Base-by-base conservation (phyloP, 345 rosid species). In the Cardamine occulta region DNA sequence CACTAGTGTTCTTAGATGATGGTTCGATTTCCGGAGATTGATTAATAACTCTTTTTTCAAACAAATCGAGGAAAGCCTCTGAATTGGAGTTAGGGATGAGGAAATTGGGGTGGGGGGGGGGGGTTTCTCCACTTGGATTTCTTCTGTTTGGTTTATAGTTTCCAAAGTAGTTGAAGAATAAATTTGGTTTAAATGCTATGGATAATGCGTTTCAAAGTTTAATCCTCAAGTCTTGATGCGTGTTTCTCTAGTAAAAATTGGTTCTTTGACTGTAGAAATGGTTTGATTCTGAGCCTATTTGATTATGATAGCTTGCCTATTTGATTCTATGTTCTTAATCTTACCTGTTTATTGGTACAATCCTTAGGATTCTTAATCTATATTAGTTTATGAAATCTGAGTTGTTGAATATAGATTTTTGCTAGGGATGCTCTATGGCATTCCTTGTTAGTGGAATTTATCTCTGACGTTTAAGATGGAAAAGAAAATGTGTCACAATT, bases 111-210 rank as follows among this genome's bases (percentile, higher is more conserved):
- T n/a, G n/a, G n/a, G n/a, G n/a, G n/a, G n/a, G n/a, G n/a, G n/a
- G 14, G 6, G 4, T n/a, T 59, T 37, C 18, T 17, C 11, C 13
- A 56, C 14, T 35, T 60, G 3, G 14, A 37, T 34, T 31, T 63
- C 45, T 73, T 54, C 8, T 61, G 73, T 39, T 51, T 37, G 8
- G 40, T 49, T 34, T n/a, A 51, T 61, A 17, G 29, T 54, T 42
- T 26, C 35, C 21, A 8, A 53, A 14, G 45, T 73, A 73, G 34
- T 53, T 73, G 17, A 73, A 18, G 34, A 29, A 54, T 29, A 4
- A 73, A 24, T 3, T 6, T 7, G 12, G 62, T 72, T 62, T 2
- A 26, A 15, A 26, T 59, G 59, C 59, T 34, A 32, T 45, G 2
- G 3, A 4, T 3, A 12, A 8, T 56, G 65, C 24, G 74, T 28